Evolutionary conservation across 371 early-diverging fungal species (phyloP), one percentile per base, ranked within the genome.

Genomic region (Apophysomyces elegans): DNA sequence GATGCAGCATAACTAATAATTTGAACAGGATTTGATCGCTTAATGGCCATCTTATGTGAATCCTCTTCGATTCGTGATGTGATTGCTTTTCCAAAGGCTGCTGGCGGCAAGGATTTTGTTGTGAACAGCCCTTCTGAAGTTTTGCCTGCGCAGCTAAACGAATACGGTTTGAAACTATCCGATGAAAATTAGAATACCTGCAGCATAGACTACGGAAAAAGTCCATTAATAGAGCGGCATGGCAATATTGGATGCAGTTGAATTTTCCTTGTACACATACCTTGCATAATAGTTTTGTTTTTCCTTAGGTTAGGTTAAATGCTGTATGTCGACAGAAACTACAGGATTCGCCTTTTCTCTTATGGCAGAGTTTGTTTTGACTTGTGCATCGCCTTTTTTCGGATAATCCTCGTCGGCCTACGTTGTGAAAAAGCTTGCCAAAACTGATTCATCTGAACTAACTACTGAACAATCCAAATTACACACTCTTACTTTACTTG

Each of bases 51-150:
- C 57, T 62, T 95, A 61, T 90, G 91, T 63, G 81, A 86, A 13
- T 80, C 93, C 0, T 47, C 80, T 0, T 92, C 93, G 26, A 91
- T 96, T 59, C 86, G 95, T 14, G 95, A 95, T 64, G 97, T 96
- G 37, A 95, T 96, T 72, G 96, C 97, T 4, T 96, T 96, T 72
- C 97, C 96, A 2, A 96, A 96, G 67, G 83, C 93, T 9, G 80
- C 90, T 4, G 87, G 86, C 37, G 95, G 95, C 35, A 87, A 87
- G 32, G 96, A 96, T 72, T 75, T 93, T 54, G 90, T 93, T 32
- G 92, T 93, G n/a, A 84, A 84, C 14, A 88, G 92, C 63, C 96
- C 96, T 1, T 85, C 91, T 0, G 66, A 64, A 37, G 84, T 93
- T 0, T 80, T 87, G 1, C 70, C 78, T 7, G 83, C 73, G 46